These are phyloP conservation scores for Cucurbita maxima DNA, from an alignment of 306 rosid species.

Conservation along the genomic window DNA sequence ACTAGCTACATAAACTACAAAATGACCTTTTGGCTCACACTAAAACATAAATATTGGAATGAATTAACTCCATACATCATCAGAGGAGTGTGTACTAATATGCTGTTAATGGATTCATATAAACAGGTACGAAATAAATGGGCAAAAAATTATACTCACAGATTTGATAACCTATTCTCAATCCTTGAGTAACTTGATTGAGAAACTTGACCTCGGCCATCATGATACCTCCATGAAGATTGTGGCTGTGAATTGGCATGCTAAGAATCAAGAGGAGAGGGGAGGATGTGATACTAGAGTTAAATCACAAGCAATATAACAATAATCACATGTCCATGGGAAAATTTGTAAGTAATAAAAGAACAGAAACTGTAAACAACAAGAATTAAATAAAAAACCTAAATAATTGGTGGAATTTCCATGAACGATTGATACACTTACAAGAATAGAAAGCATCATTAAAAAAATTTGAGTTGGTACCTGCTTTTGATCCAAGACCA, in stretches of 20 bases:
- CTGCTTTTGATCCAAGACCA: constrained; percentile 28
- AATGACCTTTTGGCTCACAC: background rate
- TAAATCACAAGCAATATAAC: background rate
- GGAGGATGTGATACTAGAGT: background rate
- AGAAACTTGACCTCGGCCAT: constrained; percentile 17
- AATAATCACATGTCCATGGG: background rate
- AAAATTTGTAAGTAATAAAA: background rate
- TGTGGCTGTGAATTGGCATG: constrained; percentile 34
- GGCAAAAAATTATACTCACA: constrained; percentile 41
- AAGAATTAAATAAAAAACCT: no score
- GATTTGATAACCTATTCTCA: constrained; percentile 60
- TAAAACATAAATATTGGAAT: background rate
- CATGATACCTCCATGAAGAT: constrained; percentile 47
- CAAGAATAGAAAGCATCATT: background rate
- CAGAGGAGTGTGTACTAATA: background rate
- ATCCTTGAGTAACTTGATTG: constrained; percentile 32
- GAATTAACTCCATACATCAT: background rate
- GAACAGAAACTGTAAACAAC: background rate
- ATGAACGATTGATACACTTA: background rate
- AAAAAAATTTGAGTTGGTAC: constrained; percentile 17
- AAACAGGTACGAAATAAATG: background rate
- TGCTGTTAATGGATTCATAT: background rate
- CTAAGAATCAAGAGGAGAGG: constrained; percentile 24
- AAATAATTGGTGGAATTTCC: background rate
- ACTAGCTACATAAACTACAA: background rate